Base-by-base conservation (phyloP, 257 asterid species). In the Nicotiana noctiflora region DNA sequence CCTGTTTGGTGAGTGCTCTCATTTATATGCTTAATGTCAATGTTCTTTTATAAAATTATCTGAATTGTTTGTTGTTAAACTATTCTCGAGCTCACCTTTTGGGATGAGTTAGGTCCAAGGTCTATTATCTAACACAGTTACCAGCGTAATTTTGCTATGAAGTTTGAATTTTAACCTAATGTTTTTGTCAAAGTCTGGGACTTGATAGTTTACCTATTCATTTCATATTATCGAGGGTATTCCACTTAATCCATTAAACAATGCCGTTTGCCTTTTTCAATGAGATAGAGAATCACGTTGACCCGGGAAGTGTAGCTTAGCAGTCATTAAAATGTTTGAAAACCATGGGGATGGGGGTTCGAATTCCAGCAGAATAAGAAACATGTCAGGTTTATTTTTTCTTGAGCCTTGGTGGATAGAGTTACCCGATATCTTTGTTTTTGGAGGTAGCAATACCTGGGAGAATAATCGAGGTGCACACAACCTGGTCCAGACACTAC, bases 1-100 rank as follows among this genome's bases (percentile, higher is more conserved):
- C 91, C 65, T 82, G 59, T 76, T 34, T 84, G 90, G 96, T 91
- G 81, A 88, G 89, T 40, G 49, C 77, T 40, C 34, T 56, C 77
- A 51, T 57, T 49, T 9, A 27, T 64, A 29, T 68, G 37, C 18
- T 37, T 0, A 59, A 55, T 17, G 23, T 1, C 23, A 17, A 6
- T 40, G 49, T 40, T 40, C 12, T 40, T 40, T 40, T 40, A 8
- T 8, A 40, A 40, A 40, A 8, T 40, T 40, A 40, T 40, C 49
- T 8, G 49, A 8, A 40, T 40, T 40, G 49, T 40, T 8, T 40
- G 49, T 40, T 40, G 49, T 40, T 40, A 40, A 40, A 40, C 49
- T 40, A 40, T 8, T 40, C 3, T 40, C 49, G 49, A 8, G 49
- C 49, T 40, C 49, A 40, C 12, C 12, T 40, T 40, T 40, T 40